Percentiles rank a stretch among this genome's conserved stretches.
Evolutionary conservation across 345 rosid genomes (phyloP).

Genomic region (Syzygium oleosum): DNA sequence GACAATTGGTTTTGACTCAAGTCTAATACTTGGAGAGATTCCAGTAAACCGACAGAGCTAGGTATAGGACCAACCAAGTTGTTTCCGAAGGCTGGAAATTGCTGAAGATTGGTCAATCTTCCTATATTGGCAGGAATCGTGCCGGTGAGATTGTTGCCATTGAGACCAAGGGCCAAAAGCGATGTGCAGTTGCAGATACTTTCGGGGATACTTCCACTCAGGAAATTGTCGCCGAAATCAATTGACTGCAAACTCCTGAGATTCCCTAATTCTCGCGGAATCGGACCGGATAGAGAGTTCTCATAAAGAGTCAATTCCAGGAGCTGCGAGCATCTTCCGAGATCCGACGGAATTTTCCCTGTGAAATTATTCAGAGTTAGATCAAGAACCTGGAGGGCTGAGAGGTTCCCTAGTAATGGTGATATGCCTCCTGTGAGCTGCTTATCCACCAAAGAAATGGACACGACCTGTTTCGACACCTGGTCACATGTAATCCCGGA

Average conservation of each 20-base stretch:
- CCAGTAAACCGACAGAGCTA: constrained; percentile 40
- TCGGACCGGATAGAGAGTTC: constrained; percentile 55
- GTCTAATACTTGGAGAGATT: constrained; percentile 42
- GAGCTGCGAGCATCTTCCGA: constrained; percentile 51
- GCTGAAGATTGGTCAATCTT: constrained; percentile 47
- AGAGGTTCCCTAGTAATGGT: constrained; percentile 57
- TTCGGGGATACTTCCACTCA: constrained; percentile 55
- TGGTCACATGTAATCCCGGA: constrained; percentile 58
- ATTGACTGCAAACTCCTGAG: constrained; percentile 39
- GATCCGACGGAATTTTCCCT: constrained; percentile 49
- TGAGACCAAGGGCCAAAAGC: constrained; percentile 30
- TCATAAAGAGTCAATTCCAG: constrained; percentile 29
- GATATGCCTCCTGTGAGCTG: constrained; percentile 66
- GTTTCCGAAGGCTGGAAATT: constrained; percentile 32
- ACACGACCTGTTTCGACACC: constrained; percentile 28
- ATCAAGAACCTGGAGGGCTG: constrained; percentile 90
- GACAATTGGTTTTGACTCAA: constrained; percentile 49
- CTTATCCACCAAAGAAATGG: constrained; percentile 42
- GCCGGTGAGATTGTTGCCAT: constrained; percentile 58
- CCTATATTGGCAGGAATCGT: constrained; percentile 46
- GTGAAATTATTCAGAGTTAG: constrained; percentile 49
- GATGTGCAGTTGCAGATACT: constrained; percentile 48
- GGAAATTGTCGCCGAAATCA: constrained; percentile 50
- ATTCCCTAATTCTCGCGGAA: constrained; percentile 52
- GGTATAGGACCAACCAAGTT: constrained; percentile 56